Conservation (phyloP, 2,329 filamentous ascomycete species). For the Penicillium sp. region DNA sequence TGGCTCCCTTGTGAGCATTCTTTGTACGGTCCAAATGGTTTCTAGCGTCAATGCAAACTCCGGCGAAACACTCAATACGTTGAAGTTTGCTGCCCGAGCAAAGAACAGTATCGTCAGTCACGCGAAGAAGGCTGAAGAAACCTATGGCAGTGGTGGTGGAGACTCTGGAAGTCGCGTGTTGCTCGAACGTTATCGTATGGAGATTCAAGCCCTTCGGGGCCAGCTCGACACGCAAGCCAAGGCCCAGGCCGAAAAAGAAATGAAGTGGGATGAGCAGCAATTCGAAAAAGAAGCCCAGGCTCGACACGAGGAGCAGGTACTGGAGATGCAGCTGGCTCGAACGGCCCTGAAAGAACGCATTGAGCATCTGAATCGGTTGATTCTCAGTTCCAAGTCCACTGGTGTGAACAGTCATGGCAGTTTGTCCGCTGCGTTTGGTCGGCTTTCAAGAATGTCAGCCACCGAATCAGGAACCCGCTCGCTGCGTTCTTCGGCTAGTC, state of each 20-base stretch:
- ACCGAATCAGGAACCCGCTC: constrained; percentile 51
- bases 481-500: constrained; percentile 66
- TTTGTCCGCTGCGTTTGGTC: constrained; percentile 62
- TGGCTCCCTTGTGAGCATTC: constrained; percentile 91
- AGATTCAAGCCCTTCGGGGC: constrained; percentile 76
- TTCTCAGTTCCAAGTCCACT: constrained; percentile 90
- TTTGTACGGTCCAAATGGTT: constrained; percentile 90
- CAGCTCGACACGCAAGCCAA: constrained; percentile 84
- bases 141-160: constrained; percentile 68
- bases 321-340: constrained; percentile 95
- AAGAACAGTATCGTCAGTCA: constrained; percentile 98
- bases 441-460: constrained; percentile 60
- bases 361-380: constrained; percentile 91
- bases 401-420: constrained; percentile 82
- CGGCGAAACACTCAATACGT: constrained; percentile 85
- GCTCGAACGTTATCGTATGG: constrained; percentile 87
- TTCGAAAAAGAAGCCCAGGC: constrained; percentile 77
- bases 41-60: constrained; percentile 73
- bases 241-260: constrained; percentile 59
- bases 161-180: constrained; percentile 84
- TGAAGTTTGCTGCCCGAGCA: constrained; percentile 93
- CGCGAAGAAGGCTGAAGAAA: constrained; percentile 91
- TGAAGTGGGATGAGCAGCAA: constrained; percentile 68
- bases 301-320: constrained; percentile 92
- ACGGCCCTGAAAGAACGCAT: constrained; percentile 97